A percentile compares a stretch with the other conserved stretches of the same genome.
Conservation (phyloP, 306 rosid genomes). For the Luffa acutangula region DNA sequence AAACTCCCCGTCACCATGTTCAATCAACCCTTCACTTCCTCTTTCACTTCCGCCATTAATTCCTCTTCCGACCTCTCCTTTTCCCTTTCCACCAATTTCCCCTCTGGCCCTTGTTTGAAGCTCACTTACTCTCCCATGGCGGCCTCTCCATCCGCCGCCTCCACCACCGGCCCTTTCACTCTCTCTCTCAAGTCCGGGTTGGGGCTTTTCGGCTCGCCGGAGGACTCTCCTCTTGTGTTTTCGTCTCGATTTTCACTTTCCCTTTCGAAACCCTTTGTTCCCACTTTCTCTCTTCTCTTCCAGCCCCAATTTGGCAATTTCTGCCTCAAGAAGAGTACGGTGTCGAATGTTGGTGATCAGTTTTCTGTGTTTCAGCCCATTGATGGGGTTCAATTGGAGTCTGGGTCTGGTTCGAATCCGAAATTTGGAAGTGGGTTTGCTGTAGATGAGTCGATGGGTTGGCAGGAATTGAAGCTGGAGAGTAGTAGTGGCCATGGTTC, state of each 20-base stretch:
- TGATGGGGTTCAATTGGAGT: constrained; percentile 2
- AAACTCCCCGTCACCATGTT: constrained; percentile 56
- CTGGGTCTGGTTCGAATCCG: constrained; percentile 15
- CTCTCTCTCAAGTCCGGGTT: constrained; percentile 79
- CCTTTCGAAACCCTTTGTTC: constrained; percentile 26
- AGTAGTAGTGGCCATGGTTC: constrained; percentile 18
- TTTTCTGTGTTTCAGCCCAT: constrained; percentile 17
- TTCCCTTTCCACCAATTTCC: constrained; percentile 17
- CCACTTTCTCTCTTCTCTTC: constrained; percentile 60
- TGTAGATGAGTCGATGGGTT: constrained; percentile 26
- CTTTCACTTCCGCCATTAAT: constrained; percentile 30
- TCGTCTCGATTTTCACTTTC: constrained; percentile 47
- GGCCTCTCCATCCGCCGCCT: constrained; percentile 44
- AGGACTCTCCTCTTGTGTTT: constrained; percentile 65
- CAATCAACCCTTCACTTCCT: constrained; percentile 50
- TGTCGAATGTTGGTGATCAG: constrained; percentile 25
- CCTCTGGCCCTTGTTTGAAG: constrained; percentile 30
- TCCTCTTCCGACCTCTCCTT: constrained; percentile 12
- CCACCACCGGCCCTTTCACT: constrained; percentile 40
- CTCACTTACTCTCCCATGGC: constrained; percentile 61
- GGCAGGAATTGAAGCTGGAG: constrained; percentile 74
- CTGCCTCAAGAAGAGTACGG: constrained; percentile 42
- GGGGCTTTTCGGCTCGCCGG: constrained; percentile 64
- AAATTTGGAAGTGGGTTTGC: constrained; percentile 28
- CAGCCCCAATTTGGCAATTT: constrained; percentile 74